Percentiles rank a stretch among this genome's conserved stretches.
Evolutionary conservation across 176 grass and related monocot genomes (phyloP).

Genomic region (Urochloa ruziziensis): DNA sequence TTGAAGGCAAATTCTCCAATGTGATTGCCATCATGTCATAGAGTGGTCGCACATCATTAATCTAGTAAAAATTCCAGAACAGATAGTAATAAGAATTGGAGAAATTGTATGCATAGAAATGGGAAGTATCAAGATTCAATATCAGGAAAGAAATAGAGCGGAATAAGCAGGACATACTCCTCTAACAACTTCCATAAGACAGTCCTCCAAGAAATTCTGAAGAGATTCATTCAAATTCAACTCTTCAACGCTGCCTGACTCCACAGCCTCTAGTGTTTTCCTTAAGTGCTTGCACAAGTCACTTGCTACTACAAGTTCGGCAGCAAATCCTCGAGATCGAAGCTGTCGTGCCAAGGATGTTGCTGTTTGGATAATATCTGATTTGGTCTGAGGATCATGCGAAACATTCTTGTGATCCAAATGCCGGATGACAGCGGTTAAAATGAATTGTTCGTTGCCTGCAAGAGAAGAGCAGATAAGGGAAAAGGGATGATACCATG

Average conservation of each 20-base stretch:
- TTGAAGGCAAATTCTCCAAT: slow-evolving; percentile 71
- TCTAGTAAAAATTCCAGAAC: slow-evolving; percentile 49
- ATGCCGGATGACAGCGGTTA: slow-evolving; percentile 78
- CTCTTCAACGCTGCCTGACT: slow-evolving; percentile 62
- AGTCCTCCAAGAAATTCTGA: slow-evolving; percentile 88
- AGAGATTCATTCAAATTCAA: slow-evolving; percentile 85
- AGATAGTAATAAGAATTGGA: slow-evolving; percentile 14
- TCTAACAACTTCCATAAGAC: slow-evolving; percentile 92
- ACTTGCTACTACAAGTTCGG: slow-evolving; percentile 68
- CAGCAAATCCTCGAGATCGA: slow-evolving; percentile 56
- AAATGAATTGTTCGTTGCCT: slow-evolving; percentile 82
- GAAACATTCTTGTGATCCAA: slow-evolving; percentile 87
- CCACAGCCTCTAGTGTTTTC: slow-evolving; percentile 89
- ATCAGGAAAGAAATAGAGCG: not conserved
- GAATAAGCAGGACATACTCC: slow-evolving; percentile 57
- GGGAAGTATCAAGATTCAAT: not conserved
- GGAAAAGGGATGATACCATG: not conserved
- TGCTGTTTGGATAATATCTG: slow-evolving; percentile 83
- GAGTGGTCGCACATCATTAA: slow-evolving; percentile 67
- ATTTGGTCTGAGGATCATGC: slow-evolving; percentile 65
- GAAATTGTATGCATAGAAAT: slow-evolving; percentile 8
- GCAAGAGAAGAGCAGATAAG: slow-evolving; percentile 30
- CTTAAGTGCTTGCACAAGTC: slow-evolving; percentile 95
- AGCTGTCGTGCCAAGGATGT: slow-evolving; percentile 70
- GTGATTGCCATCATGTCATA: slow-evolving; percentile 94